Evolutionary conservation across 768 basidiomycete species (phyloP).

Genomic region (Trametes cinnabarina): DNA sequence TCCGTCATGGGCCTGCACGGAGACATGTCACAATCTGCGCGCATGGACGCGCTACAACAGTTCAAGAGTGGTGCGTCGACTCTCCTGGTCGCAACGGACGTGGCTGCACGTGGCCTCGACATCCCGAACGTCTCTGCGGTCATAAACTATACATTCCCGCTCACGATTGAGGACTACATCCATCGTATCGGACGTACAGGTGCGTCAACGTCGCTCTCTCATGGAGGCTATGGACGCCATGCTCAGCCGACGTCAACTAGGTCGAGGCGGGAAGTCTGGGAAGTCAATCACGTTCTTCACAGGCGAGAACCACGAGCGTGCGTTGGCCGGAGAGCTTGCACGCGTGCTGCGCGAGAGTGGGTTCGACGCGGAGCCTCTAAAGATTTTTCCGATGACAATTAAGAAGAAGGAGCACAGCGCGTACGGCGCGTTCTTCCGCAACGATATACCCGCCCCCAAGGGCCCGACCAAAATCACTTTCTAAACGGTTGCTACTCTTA

Average conservation of each 20-base stretch:
- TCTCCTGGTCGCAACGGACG: slow-evolving; percentile 93
- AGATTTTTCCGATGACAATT: slow-evolving; percentile 93
- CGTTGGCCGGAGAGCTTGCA: slow-evolving; percentile 90
- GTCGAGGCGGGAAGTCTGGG: slow-evolving; percentile 86
- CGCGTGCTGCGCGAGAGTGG: slow-evolving; percentile 87
- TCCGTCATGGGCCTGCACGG: slow-evolving; percentile 83
- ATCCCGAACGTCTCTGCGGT: slow-evolving; percentile 95
- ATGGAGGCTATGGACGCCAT: background rate
- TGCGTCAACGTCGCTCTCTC: slow-evolving; percentile 24
- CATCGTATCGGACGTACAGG: slow-evolving; percentile 90
- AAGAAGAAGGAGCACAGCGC: slow-evolving; percentile 92
- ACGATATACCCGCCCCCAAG: slow-evolving; percentile 58
- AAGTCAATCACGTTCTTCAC: slow-evolving; percentile 98
- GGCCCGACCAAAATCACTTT: slow-evolving; percentile 81
- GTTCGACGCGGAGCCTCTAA: slow-evolving; percentile 72
- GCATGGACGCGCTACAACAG: slow-evolving; percentile 81
- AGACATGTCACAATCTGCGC: slow-evolving; percentile 81
- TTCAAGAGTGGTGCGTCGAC: slow-evolving; percentile 83
- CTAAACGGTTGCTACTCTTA: slow-evolving; percentile 3
- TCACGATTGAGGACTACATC: slow-evolving; percentile 92
- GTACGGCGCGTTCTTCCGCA: slow-evolving; percentile 84
- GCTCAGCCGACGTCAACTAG: slow-evolving; percentile 34
- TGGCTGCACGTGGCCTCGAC: slow-evolving; percentile 94
- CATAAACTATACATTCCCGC: slow-evolving; percentile 96
- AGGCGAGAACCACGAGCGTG: slow-evolving; percentile 80